Evolutionary conservation across 2,329 filamentous ascomycete genomes (phyloP).

Genomic region (Aspergillus pseudoglaucus): DNA sequence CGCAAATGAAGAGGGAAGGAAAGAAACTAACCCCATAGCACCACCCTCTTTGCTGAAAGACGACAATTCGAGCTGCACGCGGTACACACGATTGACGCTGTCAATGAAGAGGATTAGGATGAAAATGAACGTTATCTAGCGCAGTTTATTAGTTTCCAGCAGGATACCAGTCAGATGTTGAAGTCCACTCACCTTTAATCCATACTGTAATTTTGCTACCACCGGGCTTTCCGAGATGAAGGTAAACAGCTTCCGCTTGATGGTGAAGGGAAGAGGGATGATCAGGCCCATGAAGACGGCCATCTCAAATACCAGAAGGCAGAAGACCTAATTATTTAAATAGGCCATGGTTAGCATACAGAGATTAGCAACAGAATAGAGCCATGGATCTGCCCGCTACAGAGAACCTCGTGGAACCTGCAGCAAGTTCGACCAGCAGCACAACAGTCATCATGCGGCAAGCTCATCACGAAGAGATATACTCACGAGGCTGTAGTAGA

Average conservation of each 20-base stretch:
- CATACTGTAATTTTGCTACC: slow-evolving; percentile 92
- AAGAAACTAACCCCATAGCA: slow-evolving; percentile 44
- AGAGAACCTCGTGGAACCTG: not conserved
- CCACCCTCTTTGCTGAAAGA: slow-evolving; percentile 59
- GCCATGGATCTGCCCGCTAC: not conserved
- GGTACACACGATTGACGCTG: slow-evolving; percentile 92
- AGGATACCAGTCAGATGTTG: not conserved
- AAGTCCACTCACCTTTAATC: slow-evolving; percentile 63
- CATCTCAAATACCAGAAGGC: slow-evolving; percentile 46
- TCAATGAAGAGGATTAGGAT: slow-evolving; percentile 97
- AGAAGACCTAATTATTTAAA: slow-evolving; percentile 37
- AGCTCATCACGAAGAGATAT: too few relatives aligned
- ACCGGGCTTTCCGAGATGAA: slow-evolving; percentile 88
- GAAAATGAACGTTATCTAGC: slow-evolving; percentile 91
- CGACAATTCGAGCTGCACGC: slow-evolving; percentile 83
- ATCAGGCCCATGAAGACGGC: slow-evolving; percentile 45
- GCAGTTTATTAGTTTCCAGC: not conserved
- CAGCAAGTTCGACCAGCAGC: not conserved
- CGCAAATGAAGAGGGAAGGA: not conserved
- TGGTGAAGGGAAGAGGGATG: slow-evolving; percentile 79
- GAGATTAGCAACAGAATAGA: too few relatives aligned
- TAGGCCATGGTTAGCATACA: slow-evolving; percentile 1
- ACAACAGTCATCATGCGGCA: too few relatives aligned
- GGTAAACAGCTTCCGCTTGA: slow-evolving; percentile 81
- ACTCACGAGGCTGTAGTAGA: slow-evolving; percentile 63